Evolutionary conservation across 192 early-diverging fungal genomes (phyloP), one percentile per base, ranked within the genome.

Genomic region (Spizellomyces sp.): DNA sequence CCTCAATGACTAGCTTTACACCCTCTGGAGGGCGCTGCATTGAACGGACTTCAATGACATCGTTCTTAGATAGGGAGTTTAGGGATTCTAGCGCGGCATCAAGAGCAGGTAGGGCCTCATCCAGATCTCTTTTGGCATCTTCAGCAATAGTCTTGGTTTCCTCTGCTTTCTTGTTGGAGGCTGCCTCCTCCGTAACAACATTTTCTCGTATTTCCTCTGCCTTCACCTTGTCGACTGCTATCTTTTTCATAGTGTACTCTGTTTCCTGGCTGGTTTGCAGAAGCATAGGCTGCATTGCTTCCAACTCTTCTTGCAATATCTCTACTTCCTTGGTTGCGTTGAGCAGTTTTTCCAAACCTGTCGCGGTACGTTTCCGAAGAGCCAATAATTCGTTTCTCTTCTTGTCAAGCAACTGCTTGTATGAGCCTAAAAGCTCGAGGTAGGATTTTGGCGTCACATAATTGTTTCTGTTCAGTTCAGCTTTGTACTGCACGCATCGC

Each of bases 401-500:
- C 64, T 86, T 86, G 63, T 85, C 87, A 70, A 88, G 70, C 55
- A 88, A 65, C 5, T 72, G 68, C 50, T 87, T 86, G 64, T 86
- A 88, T 15, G 82, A 64, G n/a, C 86, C 73, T 42, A 88, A 66
- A 48, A 88, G 75, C 62, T 88, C 87, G 22, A 88, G 69, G 75
- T 88, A 88, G 41, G 80, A 83, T 58, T 83, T 88, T 14, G 87
- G 87, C n/a, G 87, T 88, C 0, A 88, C 87, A 67, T 88, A 88
- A 66, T 88, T 88, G 73, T 87, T 71, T 21, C 87, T 64, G 57
- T 85, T 87, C 19, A 88, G 73, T 62, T 88, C 84, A 36, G 79
- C 70, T 27, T 81, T 80, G 71, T 84, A 88, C 48, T 85, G 75
- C 21, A 81, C 66, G 67, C 84, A 88, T 21, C 76, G 67, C 27